Percentiles rank a stretch among this genome's conserved stretches.
These are phyloP conservation scores for Leucocoprinus leucothites DNA, from an alignment of 768 basidiomycete species.

Conservation along the genomic window DNA sequence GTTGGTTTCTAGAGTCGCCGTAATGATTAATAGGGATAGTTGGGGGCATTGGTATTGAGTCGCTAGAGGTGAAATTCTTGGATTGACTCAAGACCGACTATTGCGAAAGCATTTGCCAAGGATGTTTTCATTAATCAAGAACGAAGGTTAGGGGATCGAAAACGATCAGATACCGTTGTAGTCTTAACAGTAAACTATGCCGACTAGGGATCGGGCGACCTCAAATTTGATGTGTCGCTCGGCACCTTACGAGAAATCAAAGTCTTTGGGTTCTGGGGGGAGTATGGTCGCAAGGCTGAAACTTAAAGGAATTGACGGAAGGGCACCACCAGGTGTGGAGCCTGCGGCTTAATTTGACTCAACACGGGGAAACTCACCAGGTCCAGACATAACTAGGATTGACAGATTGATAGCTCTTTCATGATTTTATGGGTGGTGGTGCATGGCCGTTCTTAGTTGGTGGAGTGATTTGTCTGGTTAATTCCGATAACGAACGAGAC, in stretches of 20 bases:
- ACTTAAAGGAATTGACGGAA: slow-evolving; percentile 85
- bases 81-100: no score
- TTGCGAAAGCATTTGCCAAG: no score
- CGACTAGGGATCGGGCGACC: no score
- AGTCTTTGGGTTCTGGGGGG: slow-evolving; percentile 69
- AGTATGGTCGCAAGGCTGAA: slow-evolving; percentile 57
- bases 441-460: slow-evolving; percentile 89
- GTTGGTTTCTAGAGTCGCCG: no score
- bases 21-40: no score
- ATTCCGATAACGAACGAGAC: slow-evolving; percentile 95
- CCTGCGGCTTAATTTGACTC: slow-evolving; percentile 86
- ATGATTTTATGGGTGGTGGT: slow-evolving; percentile 85
- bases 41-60: no score
- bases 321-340: slow-evolving; percentile 78
- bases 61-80: no score
- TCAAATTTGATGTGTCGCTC: no score
- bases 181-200: no score
- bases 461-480: slow-evolving; percentile 97
- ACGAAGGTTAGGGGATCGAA: no score
- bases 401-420: slow-evolving; percentile 86
- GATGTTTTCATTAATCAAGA: no score
- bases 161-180: no score
- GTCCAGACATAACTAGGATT: slow-evolving; percentile 78
- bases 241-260: slow-evolving; percentile 55
- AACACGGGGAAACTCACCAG: slow-evolving; percentile 80